Evolutionary conservation across 2,329 filamentous ascomycete species (phyloP).

Genomic region (Exophiala calicioides): DNA sequence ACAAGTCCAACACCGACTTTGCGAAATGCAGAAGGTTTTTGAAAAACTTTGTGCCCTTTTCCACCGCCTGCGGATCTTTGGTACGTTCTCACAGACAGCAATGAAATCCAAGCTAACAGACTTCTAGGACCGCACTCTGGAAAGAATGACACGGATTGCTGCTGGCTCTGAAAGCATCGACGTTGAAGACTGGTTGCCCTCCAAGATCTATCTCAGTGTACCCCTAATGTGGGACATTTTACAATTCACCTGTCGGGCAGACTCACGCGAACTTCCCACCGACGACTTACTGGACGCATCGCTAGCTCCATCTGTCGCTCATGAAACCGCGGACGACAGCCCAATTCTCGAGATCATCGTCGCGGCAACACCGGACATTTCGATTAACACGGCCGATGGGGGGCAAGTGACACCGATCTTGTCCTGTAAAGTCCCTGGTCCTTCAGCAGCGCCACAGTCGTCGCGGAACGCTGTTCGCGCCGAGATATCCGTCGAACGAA

Average conservation of each 20-base stretch:
- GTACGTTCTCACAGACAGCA: slow-evolving; percentile 36
- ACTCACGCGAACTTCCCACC: slow-evolving; percentile 39
- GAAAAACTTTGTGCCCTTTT: slow-evolving; percentile 51
- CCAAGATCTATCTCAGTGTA: slow-evolving; percentile 55
- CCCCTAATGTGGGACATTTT: slow-evolving; percentile 57
- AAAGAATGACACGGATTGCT: slow-evolving; percentile 53
- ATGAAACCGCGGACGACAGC: slow-evolving; percentile 39
- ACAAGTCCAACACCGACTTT: slow-evolving; percentile 56
- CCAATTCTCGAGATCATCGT: slow-evolving; percentile 53
- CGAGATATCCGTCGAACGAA: slow-evolving; percentile 1
- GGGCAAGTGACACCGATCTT: slow-evolving; percentile 52
- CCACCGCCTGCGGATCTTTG: slow-evolving; percentile 49
- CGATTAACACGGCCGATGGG: slow-evolving; percentile 54
- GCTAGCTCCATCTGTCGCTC: slow-evolving; percentile 38
- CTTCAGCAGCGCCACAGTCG: neutral
- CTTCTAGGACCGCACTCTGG: slow-evolving; percentile 49
- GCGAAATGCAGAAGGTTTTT: slow-evolving; percentile 54
- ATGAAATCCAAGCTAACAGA: neutral
- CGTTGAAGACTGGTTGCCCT: slow-evolving; percentile 55
- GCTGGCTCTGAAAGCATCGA: slow-evolving; percentile 52
- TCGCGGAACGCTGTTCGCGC: neutral
- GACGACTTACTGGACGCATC: slow-evolving; percentile 48
- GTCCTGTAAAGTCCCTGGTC: slow-evolving; percentile 25
- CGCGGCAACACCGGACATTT: slow-evolving; percentile 54
- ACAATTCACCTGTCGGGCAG: slow-evolving; percentile 49